These are phyloP conservation scores for Jaenimonas drosophilae DNA, from an alignment of 208 protist genomes.

Conservation along the genomic window DNA sequence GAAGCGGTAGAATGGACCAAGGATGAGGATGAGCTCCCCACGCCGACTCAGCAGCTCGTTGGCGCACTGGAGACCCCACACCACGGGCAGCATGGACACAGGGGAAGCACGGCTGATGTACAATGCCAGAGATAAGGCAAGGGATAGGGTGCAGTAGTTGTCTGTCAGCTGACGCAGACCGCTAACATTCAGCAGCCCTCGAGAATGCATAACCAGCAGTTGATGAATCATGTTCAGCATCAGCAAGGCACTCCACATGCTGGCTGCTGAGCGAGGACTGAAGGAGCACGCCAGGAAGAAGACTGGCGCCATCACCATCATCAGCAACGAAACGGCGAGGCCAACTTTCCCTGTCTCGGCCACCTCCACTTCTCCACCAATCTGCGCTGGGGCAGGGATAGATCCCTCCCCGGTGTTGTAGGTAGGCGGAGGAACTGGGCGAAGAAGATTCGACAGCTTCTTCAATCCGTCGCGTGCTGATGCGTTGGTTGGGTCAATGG, in stretches of 20 bases:
- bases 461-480: conserved; percentile 22
- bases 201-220: conserved; percentile 20
- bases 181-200: conserved; percentile 27
- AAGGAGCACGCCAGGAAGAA: conserved; percentile 18
- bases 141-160: conserved; percentile 43
- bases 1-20: conserved; percentile 19
- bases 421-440: background rate
- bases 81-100: no score
- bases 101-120: no score
- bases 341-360: conserved; percentile 16
- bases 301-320: conserved; percentile 6
- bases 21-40: conserved; percentile 10
- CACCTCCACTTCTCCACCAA: conserved; percentile 29
- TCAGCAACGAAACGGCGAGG: conserved; percentile 12
- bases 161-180: conserved; percentile 26
- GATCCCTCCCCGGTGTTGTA: background rate
- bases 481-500: conserved; percentile 33
- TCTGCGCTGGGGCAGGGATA: background rate
- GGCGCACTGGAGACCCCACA: no score
- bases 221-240: conserved; percentile 31
- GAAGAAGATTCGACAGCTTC: conserved; percentile 18
- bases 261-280: conserved; percentile 5
- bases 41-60: no score
- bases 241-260: conserved; percentile 30
- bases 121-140: conserved; percentile 24